Evolutionary conservation across 768 basidiomycete genomes (phyloP).

Genomic region (Macrolepiota fuliginosa): DNA sequence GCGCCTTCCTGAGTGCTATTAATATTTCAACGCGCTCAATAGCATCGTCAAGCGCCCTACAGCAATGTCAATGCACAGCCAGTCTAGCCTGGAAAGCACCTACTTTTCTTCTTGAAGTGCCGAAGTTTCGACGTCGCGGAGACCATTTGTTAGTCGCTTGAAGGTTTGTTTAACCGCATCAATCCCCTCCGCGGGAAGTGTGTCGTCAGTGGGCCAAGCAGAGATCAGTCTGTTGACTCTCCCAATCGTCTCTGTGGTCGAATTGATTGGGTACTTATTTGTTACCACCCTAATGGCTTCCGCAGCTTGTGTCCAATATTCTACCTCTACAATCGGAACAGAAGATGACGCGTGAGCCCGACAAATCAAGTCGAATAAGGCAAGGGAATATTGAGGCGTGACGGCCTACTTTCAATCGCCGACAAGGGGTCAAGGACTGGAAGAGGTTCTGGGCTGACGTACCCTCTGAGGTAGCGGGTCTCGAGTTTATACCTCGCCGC

Average conservation of each 20-base stretch:
- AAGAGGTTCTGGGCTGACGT: slow-evolving; percentile 19
- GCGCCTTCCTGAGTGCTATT: slow-evolving; percentile 70
- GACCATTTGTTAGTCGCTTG: slow-evolving; percentile 57
- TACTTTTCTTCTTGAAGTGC: slow-evolving; percentile 69
- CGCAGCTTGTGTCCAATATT: slow-evolving; percentile 72
- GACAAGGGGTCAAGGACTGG: slow-evolving; percentile 6
- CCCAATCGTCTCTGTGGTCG: slow-evolving; percentile 56
- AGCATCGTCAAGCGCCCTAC: slow-evolving; percentile 68
- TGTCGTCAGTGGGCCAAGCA: slow-evolving; percentile 72
- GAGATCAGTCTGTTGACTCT: slow-evolving; percentile 73
- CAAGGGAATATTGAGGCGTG: slow-evolving; percentile 1
- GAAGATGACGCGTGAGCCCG: slow-evolving; percentile 17
- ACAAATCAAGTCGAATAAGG: slow-evolving; percentile 14
- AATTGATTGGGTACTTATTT: slow-evolving; percentile 46
- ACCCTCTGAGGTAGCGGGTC: slow-evolving; percentile 81
- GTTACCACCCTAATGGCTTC: slow-evolving; percentile 56
- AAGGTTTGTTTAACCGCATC: slow-evolving; percentile 61
- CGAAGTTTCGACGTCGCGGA: slow-evolving; percentile 58
- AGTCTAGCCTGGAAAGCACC: slow-evolving; percentile 17
- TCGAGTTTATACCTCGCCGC: slow-evolving; percentile 55
- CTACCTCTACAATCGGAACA: slow-evolving; percentile 51
- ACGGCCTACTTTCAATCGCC: slow-evolving; percentile 12
- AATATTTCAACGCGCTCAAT: slow-evolving; percentile 69
- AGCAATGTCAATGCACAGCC: slow-evolving; percentile 1
- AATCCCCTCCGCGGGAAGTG: slow-evolving; percentile 62